Evolutionary conservation across 768 basidiomycete species (phyloP).

Genomic region (Pulveroboletus sp.): DNA sequence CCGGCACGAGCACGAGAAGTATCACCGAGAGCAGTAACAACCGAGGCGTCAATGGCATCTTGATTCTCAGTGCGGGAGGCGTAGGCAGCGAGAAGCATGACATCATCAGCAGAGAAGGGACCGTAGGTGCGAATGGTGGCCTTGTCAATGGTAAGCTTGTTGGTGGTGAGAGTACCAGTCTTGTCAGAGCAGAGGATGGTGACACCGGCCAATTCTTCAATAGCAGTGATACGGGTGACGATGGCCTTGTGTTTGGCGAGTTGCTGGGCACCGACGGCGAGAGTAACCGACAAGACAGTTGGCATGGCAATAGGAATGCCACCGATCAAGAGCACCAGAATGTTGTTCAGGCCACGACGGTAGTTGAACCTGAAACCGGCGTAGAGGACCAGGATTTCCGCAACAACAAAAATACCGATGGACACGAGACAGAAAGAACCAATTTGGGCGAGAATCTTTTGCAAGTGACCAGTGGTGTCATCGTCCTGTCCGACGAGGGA

Average conservation of each 20-base stretch:
- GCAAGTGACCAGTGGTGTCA: constrained; percentile 96
- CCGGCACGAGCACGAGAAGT: constrained; percentile 75
- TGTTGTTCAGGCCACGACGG: constrained; percentile 94
- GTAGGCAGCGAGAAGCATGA: constrained; percentile 92
- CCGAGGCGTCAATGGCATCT: constrained; percentile 92
- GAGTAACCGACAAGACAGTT: constrained; percentile 95
- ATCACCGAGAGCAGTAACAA: constrained; percentile 78
- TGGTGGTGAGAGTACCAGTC: constrained; percentile 97
- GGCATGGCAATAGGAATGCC: constrained; percentile 99
- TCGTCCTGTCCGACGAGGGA: constrained; percentile 97
- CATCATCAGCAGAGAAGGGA: constrained; percentile 83
- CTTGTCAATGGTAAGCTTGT: constrained; percentile 98
- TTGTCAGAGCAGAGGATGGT: constrained; percentile 99
- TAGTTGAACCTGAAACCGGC: constrained; percentile 88
- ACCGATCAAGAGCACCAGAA: constrained; percentile 98
- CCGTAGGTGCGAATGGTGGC: constrained; percentile 90
- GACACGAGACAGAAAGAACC: constrained; percentile 96
- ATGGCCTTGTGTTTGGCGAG: constrained; percentile 99
- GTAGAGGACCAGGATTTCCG: constrained; percentile 93
- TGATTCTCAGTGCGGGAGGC: constrained; percentile 99
- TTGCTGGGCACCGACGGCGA: constrained; percentile 98
- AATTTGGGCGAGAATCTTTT: constrained; percentile 97
- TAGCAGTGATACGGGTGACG: constrained; percentile 99
- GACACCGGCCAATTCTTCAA: constrained; percentile 97
- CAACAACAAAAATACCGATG: constrained; percentile 93